Percentiles rank a stretch among this genome's conserved stretches.
Evolutionary conservation across 1,139 yeast species (phyloP).

Genomic region (Insectozyma bohioensis): DNA sequence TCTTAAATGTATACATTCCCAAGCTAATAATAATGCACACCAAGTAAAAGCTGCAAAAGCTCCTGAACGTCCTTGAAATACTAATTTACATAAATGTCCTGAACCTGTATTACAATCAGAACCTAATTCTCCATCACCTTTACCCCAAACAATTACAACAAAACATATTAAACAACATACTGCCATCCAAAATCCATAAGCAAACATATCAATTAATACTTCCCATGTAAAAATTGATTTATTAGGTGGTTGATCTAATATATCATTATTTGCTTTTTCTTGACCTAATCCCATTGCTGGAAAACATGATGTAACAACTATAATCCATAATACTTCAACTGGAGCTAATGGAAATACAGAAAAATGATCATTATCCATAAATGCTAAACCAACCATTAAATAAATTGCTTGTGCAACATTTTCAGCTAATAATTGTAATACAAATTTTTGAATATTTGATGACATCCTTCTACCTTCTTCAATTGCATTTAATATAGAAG

Average conservation of each 20-base stretch:
- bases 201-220: constrained; percentile 69
- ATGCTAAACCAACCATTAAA: constrained; percentile 70
- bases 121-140: constrained; percentile 71
- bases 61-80: constrained; percentile 77
- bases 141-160: constrained; percentile 63
- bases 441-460: constrained; percentile 77
- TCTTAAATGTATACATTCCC: constrained; percentile 84
- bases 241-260: constrained; percentile 66
- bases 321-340: constrained; percentile 78
- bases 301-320: constrained; percentile 76
- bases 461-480: constrained; percentile 86
- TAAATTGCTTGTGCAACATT: constrained; percentile 78
- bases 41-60: constrained; percentile 88
- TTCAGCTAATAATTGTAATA: constrained; percentile 71
- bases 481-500: constrained; percentile 52
- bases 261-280: constrained; percentile 64
- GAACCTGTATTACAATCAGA: constrained; percentile 51
- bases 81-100: constrained; percentile 52
- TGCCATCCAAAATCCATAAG: constrained; percentile 76
- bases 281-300: constrained; percentile 86
- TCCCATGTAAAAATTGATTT: constrained; percentile 68
- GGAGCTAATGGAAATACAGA: constrained; percentile 81
- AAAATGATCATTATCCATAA: constrained; percentile 54
- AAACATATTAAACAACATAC: constrained; percentile 68
- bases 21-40: constrained; percentile 82